phyloP scores from a whole-genome alignment of 352 stramenopile species.

The Phytophthora citricola region DNA sequence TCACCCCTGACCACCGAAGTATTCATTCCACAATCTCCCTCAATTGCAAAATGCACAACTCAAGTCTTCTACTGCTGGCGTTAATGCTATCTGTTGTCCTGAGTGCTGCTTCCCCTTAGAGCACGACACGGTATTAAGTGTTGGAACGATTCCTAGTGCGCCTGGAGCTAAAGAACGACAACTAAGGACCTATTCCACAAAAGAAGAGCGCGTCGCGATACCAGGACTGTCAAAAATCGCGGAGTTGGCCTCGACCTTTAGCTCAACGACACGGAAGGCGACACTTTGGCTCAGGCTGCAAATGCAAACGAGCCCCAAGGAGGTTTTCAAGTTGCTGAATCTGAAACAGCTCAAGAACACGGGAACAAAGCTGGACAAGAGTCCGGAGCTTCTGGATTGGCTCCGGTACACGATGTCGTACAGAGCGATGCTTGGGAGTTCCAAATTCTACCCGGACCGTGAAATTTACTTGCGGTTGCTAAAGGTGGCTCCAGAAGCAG shows the following conservation, averaged over 20 bases:
- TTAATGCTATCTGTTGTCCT: no score
- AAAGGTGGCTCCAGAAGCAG: conserved; percentile 1
- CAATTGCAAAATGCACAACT: no score
- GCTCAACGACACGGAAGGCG: background rate
- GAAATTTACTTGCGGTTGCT: conserved; percentile 8
- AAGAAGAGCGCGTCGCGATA: background rate
- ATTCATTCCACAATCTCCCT: no score
- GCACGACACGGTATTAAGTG: no score
- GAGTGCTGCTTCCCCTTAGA: no score
- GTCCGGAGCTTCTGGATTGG: conserved; percentile 9
- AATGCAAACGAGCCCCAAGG: conserved; percentile 1
- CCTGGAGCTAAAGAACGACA: background rate
- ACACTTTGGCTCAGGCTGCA: background rate
- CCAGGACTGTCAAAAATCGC: background rate
- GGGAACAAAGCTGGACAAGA: conserved; percentile 3
- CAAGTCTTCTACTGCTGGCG: no score
- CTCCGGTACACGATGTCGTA: conserved; percentile 8
- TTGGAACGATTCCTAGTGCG: no score
- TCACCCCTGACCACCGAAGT: no score
- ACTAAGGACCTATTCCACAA: background rate
- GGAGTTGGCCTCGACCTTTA: background rate
- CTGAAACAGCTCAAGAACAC: conserved; percentile 1
- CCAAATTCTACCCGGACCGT: background rate
- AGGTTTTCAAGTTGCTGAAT: conserved; percentile 7
- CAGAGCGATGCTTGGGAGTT: background rate